Evolutionary conservation across 1,284 basidiomycete species (phyloP), one percentile per base, ranked within the genome.

Genomic region (Rhodotorula mucilaginosa): DNA sequence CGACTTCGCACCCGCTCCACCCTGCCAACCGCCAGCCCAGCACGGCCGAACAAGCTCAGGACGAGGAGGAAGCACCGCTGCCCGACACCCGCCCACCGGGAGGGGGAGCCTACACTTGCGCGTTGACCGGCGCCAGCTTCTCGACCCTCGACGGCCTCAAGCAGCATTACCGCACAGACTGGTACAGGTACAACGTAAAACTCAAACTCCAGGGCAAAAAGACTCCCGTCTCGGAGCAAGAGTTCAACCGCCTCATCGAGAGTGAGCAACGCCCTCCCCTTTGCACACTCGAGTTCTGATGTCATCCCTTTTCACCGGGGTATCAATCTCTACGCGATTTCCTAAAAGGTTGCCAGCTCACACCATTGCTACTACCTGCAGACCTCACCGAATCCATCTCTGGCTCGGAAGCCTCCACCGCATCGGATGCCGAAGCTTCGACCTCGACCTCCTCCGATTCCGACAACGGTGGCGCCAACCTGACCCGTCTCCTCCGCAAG

Each of bases 131-230:
- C 2, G 84, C 86, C 2, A 79, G 83, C 0, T 97, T 98, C 74
- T 78, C 84, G 18, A 88, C 89, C 66, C 87, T 96, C 4, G 87
- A 91, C 46, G 90, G 91, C 66, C 93, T 97, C 79, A 86, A 95
- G 60, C 81, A 84, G 1, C 96, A 99, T 81, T 97, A 93, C 81
- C 89, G 90, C 78, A 92, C 92, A 44, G 95, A 98, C 81, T 98
- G 96, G 96, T 96, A 99, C 85, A 86, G 94, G 65, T 98, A 97
- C 83, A 99, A 99, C 80, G 91, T 95, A 73, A 97, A 96, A 82
- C 85, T 87, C 61, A 88, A 88, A 68, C 82, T 93, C 49, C 83
- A 83, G 66, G 87, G 88, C 23, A 67, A 76, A 29, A 54, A 64
- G 2, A 85, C 86, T 46, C 81, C 88, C 23, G 87, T 93, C 21